Evolutionary conservation across 1,284 basidiomycete genomes (phyloP).

Genomic region (Ceratobasidium sp.): DNA sequence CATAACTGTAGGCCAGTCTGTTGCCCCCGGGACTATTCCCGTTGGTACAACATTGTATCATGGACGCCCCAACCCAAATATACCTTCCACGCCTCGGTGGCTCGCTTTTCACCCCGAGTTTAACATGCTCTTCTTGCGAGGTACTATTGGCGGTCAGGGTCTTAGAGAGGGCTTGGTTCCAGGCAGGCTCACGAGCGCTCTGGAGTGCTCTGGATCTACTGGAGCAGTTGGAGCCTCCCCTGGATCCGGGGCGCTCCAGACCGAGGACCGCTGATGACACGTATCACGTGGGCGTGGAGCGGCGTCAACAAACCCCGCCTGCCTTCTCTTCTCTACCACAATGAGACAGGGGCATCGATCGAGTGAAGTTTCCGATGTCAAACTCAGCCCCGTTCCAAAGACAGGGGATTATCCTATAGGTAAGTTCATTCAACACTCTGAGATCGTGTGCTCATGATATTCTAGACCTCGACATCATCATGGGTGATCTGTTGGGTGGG

Average conservation of each 20-base stretch:
- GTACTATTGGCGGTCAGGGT: too few relatives aligned
- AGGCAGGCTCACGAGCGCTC: too few relatives aligned
- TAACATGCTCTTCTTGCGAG: conserved; percentile 55
- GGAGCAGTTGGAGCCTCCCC: conserved; percentile 2
- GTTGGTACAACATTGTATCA: conserved; percentile 63
- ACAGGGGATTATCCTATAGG: background rate
- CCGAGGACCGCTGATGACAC: conserved; percentile 41
- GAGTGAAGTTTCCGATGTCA: conserved; percentile 52
- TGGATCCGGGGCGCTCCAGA: conserved; percentile 23
- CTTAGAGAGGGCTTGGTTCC: too few relatives aligned
- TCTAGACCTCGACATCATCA: conserved; percentile 9
- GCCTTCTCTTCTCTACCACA: conserved; percentile 35
- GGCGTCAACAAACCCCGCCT: conserved; percentile 17
- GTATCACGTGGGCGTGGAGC: conserved; percentile 37
- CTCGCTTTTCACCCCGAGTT: conserved; percentile 63
- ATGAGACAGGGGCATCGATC: conserved; percentile 48
- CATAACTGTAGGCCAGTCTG: conserved; percentile 57
- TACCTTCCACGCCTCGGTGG: conserved; percentile 60
- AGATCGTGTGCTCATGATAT: conserved; percentile 22
- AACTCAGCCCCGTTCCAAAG: conserved; percentile 46
- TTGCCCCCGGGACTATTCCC: conserved; percentile 61
- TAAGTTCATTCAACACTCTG: background rate
- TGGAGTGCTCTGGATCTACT: background rate
- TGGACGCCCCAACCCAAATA: conserved; percentile 51
- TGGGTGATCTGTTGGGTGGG: background rate